Evolutionary conservation across 2,329 filamentous ascomycete genomes (phyloP), one percentile per base, ranked within the genome.

Genomic region (Exophiala sp.): DNA sequence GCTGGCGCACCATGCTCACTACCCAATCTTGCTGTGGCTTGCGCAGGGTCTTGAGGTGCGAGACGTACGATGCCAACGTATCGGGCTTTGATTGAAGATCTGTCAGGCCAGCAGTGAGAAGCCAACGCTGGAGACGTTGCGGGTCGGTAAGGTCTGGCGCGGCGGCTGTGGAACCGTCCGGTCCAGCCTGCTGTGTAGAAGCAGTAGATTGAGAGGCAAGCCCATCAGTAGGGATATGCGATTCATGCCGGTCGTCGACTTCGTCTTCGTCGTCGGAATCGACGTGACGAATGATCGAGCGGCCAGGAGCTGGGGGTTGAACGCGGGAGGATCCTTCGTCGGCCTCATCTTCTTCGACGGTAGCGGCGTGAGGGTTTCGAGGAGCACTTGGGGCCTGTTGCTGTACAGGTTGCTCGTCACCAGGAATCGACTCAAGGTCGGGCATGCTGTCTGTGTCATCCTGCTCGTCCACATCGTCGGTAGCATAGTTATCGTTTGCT

Each of bases 71-170:
- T 27, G 32, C 35, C 38, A 58, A 40, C 11, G 48, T 47, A 16
- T 48, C 24, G 10, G 43, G 42, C 11, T 47, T 46, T 5, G 52
- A 42, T 35, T 61, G 55, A 4, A 61, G 35, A 19, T 58, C 56
- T n/a, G 41, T 37, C 11, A 60, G 43, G 18, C 60, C 60, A 1
- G 52, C 52, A 14, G 55, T 56, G 14, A 62, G 55, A 5, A 62
- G 58, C 56, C 58, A 62, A 14, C 60, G 55, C 27, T 62, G 60
- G 2, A 60, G 42, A 13, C 60, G 55, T 43, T 62, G 60, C 11
- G 58, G 58, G 43, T 60, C 59, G 9, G 38, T 21, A 22, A 58
- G 48, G 37, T 52, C 48, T 22, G 10, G 22, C n/a, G 50, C 13
- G 10, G 51, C 13, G n/a, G 37, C n/a, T n/a, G n/a, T n/a, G n/a